Evolutionary conservation across 75 land plant genomes (phyloP).

Genomic region (Pseudotsuga menziesii): DNA sequence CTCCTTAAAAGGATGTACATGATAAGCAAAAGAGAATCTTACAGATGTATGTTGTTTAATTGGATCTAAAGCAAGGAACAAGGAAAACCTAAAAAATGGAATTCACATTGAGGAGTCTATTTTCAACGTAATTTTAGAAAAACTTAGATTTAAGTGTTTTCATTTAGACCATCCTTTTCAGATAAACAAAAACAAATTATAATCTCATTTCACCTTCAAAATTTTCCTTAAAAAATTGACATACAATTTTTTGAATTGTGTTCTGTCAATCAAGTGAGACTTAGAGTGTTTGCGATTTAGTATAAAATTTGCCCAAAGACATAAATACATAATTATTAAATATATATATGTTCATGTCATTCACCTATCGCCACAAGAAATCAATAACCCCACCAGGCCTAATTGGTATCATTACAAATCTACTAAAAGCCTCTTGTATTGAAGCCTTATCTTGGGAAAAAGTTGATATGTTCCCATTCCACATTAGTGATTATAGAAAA

Average conservation of each 20-base stretch:
- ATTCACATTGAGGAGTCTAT: no score
- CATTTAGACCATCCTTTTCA: background rate
- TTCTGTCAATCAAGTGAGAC: background rate
- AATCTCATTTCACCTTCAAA: background rate
- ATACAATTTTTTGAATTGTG: background rate
- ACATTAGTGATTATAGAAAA: slow-evolving; percentile 59
- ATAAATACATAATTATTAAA: background rate
- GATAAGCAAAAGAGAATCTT: no score
- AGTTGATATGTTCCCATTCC: slow-evolving; percentile 79
- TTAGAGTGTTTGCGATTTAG: background rate
- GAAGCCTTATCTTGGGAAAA: slow-evolving; percentile 58
- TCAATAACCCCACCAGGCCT: slow-evolving; percentile 48
- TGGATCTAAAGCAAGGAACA: no score
- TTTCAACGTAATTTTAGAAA: background rate
- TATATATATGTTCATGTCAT: background rate
- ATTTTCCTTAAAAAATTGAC: background rate
- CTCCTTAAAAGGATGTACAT: no score
- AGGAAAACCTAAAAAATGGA: no score
- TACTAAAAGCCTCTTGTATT: slow-evolving; percentile 38
- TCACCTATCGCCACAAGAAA: slow-evolving; percentile 60
- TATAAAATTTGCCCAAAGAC: background rate
- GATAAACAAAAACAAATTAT: background rate
- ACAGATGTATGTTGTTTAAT: no score
- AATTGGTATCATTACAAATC: slow-evolving; percentile 43
- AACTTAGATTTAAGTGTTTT: background rate